Evolutionary conservation across 23 red algal species (phyloP), one percentile per base, ranked within the genome.

Genomic region (Agarophyton chilense): DNA sequence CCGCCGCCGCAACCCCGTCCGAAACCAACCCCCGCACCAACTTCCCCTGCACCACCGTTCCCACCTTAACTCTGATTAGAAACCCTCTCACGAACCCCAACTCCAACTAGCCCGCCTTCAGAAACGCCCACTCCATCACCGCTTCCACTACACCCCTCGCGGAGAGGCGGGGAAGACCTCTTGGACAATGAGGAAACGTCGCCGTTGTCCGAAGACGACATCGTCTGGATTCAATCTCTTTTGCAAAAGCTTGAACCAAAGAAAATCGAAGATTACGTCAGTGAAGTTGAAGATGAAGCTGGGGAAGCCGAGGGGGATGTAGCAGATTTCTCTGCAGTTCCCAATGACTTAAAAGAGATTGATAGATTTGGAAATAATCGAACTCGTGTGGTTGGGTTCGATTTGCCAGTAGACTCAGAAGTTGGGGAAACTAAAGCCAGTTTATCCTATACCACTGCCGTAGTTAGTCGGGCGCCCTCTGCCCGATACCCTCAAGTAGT

Each of bases 161-260:
- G n/a, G n/a, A 78, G 28, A 54, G 46, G 72, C 64, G 70, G 71
- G 10, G 72, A 89, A 34, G 70, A 78, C 21, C 17, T 89, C 34
- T 47, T 89, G 52, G 85, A 89, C 49, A 71, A 89, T 21, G 85
- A 89, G 25, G 67, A 42, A 21, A 9, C 70, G 7, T 78, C 85
- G 21, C 85, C 85, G 5, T 50, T 89, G 44, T 89, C 85, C 1
- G 85, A 89, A 32, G 85, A 89, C 31, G 85, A 89, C 42, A 77
- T 89, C 46, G 13, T 67, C 43, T 52, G 52, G 4, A 89, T 89
- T 79, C 85, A 89, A 52, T 89, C 85, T 19, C 74, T 89, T 34
- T 32, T 89, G 36, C 85, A 77, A 45, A 89, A 89, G 60, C 85
- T 89, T 60, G 85, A 89, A 67, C 85, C 85, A 61, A 89, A 89